A percentile compares a stretch with the other conserved stretches of the same genome.
These are phyloP conservation scores for Helicostylum pulchrum DNA, from an alignment of 192 early-diverging fungal genomes.

Conservation along the genomic window DNA sequence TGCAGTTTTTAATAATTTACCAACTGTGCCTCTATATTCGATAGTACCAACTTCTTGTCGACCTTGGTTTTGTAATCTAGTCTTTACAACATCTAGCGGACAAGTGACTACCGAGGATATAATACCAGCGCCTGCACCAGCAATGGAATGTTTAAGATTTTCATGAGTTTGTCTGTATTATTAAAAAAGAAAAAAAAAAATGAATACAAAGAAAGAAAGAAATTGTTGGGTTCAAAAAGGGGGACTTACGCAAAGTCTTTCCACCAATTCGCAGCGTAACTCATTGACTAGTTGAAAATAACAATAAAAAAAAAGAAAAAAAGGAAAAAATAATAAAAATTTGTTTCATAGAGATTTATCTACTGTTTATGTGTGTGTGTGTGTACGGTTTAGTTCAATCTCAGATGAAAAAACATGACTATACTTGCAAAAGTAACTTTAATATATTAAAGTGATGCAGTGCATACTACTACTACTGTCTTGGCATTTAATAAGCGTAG, in stretches of 20 bases:
- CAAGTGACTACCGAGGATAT: slow-evolving; percentile 82
- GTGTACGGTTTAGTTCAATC: too few relatives aligned
- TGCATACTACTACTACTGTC: too few relatives aligned
- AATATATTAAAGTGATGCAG: too few relatives aligned
- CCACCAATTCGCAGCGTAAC: slow-evolving; percentile 25
- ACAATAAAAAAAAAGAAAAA: neutral
- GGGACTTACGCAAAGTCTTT: slow-evolving; percentile 23
- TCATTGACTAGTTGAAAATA: slow-evolving; percentile 11
- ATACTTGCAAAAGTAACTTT: too few relatives aligned
- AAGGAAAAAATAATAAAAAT: neutral
- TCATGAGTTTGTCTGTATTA: slow-evolving; percentile 37
- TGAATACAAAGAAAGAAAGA: neutral
- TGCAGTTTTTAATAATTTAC: slow-evolving; percentile 19
- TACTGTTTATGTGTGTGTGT: too few relatives aligned
- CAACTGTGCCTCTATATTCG: slow-evolving; percentile 57
- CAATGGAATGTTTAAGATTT: slow-evolving; percentile 71
- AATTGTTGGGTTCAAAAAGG: too few relatives aligned
- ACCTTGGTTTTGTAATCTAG: slow-evolving; percentile 87
- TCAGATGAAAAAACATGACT: too few relatives aligned
- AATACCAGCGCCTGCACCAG: slow-evolving; percentile 79
- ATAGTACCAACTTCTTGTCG: slow-evolving; percentile 22
- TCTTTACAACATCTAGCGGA: slow-evolving; percentile 94
- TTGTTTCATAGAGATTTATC: neutral
- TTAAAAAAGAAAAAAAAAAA: neutral
- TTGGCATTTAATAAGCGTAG: too few relatives aligned